Evolutionary conservation across 106 monocot genomes (phyloP).

Genomic region (Chionographis japonica): DNA sequence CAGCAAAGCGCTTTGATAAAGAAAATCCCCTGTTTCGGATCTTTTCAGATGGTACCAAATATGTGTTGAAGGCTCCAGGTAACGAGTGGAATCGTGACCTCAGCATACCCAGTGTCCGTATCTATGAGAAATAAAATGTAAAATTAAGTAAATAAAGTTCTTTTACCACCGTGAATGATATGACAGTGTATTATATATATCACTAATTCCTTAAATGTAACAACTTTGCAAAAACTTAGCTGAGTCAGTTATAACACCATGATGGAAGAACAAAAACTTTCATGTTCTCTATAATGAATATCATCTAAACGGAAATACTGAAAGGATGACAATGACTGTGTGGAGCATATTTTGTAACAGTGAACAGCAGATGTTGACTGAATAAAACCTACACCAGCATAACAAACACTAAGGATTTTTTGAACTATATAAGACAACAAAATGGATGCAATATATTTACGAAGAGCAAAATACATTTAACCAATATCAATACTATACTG

Average conservation of each 20-base stretch:
- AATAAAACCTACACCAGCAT: not conserved
- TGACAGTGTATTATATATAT: not conserved
- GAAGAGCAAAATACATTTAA: no score
- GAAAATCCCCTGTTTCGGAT: slow-evolving; percentile 68
- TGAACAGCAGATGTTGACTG: not conserved
- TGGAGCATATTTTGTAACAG: no score
- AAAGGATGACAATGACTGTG: not conserved
- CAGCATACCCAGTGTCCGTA: slow-evolving; percentile 94
- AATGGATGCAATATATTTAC: no score
- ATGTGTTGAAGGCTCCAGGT: slow-evolving; percentile 86
- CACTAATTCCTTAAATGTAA: no score
- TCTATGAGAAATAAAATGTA: slow-evolving; percentile 29
- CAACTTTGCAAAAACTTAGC: no score
- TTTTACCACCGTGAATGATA: not conserved
- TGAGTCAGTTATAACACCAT: no score
- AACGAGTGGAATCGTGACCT: slow-evolving; percentile 90
- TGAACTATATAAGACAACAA: no score
- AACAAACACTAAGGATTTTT: no score
- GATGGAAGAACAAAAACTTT: no score
- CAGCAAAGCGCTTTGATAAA: slow-evolving; percentile 72
- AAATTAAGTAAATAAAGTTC: no score
- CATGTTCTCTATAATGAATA: no score
- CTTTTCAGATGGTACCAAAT: slow-evolving; percentile 85
- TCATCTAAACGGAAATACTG: not conserved
- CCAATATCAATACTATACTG: no score